Evolutionary conservation across 1,284 basidiomycete species (phyloP), one percentile per base, ranked within the genome.

Genomic region (Malassezia sp.): DNA sequence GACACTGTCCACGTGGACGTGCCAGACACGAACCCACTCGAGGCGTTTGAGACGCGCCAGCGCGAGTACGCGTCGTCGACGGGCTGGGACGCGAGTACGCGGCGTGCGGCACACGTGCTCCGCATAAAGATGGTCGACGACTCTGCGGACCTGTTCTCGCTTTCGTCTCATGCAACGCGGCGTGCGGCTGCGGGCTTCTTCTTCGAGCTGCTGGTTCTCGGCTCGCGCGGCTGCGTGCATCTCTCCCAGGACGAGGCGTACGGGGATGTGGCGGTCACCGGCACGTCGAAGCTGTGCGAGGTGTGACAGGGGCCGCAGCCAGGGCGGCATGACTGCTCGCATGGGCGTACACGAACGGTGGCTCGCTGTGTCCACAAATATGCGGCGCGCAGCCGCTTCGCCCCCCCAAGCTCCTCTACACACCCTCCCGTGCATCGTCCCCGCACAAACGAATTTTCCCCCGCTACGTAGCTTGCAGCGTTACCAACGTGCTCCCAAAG

Each of bases 141-240:
- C 10, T 27, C 40, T 15, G 39, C 45, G 10, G 72, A 74, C 61
- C 90, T 89, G 73, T 76, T 78, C 42, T 74, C 78, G 60, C 78
- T 84, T 73, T 77, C 83, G 2, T 75, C 80, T 59, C 85, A 82
- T 78, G 85, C 87, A 7, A 84, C 85, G 7, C 81, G 86, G 42
- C 80, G 87, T 35, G 91, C 89, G 3, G 88, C 90, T 0, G 80
- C 89, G 0, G 81, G 85, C 2, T 96, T 97, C 77, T 97, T 97
- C 77, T 97, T 96, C 66, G 91, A 97, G 72, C 73, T 96, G 42
- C 81, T 97, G 23, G 86, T 95, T 3, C 79, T 97, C 2, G 83
- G 86, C 8, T 95, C 90, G 0, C 81, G 85, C 33, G 89, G 95
- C 69, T 86, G 84, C 63, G 75, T 97, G 58, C 80, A 81, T 58